Conservation (phyloP, 495 filamentous ascomycete species). For the Aspergillus panamensis region DNA sequence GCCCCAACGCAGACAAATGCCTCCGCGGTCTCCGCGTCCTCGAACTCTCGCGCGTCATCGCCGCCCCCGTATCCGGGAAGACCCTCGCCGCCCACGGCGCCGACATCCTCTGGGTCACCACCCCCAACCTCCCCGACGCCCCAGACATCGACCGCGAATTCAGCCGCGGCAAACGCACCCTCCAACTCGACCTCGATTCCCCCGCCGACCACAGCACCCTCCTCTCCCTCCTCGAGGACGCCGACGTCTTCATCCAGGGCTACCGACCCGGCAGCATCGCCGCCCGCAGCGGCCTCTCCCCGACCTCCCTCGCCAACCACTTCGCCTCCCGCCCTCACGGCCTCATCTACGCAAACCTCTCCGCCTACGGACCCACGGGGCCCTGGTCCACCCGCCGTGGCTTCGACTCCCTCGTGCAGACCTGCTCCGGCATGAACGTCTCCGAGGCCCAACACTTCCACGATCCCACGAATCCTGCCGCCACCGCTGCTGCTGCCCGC, state of each 20-base stretch:
- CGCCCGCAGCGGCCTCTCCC: constrained; percentile 50
- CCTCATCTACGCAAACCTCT: constrained; percentile 58
- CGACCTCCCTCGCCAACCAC: constrained; percentile 13
- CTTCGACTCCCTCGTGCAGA: constrained; percentile 45
- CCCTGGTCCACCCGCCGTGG: constrained; percentile 34
- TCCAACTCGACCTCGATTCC: constrained; percentile 49
- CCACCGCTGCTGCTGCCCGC: constrained; percentile 60
- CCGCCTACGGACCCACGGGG: constrained; percentile 53
- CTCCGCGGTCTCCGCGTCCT: constrained; percentile 41
- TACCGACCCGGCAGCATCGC: constrained; percentile 57
- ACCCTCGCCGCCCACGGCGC: constrained; percentile 59
- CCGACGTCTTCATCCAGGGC: constrained; percentile 50
- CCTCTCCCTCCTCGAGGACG: constrained; percentile 44
- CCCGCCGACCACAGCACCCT: constrained; percentile 42
- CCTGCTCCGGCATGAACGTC: constrained; percentile 52
- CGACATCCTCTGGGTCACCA: constrained; percentile 60
- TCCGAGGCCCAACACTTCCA: constrained; percentile 36
- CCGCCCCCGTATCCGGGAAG: constrained; percentile 52
- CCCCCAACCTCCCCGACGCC: constrained; percentile 56
- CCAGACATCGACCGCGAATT: constrained; percentile 65
- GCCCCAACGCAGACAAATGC: constrained; percentile 19
- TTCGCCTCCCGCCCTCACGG: constrained; percentile 27
- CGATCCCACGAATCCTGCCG: constrained; percentile 15
- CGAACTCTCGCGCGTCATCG: constrained; percentile 54
- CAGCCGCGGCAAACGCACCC: constrained; percentile 57